These are phyloP conservation scores for Alternaria alternata DNA, from an alignment of 2,329 filamentous ascomycete species.

Conservation along the genomic window DNA sequence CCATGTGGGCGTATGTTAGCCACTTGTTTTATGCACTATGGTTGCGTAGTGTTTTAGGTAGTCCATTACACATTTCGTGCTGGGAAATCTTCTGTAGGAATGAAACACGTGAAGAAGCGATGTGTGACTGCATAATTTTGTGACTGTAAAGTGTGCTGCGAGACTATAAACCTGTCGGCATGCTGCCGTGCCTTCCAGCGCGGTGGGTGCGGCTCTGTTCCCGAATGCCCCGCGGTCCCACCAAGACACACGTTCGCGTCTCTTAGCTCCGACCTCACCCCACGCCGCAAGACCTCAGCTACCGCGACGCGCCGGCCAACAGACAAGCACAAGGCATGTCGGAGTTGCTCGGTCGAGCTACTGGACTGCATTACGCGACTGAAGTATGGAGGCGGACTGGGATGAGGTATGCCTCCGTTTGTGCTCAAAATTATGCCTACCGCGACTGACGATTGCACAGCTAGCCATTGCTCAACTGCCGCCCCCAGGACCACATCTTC, in stretches of 20 bases:
- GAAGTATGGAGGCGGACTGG: slow-evolving; percentile 62
- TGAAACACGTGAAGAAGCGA: neutral
- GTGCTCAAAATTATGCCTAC: slow-evolving; percentile 3
- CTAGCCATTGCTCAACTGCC: slow-evolving; percentile 84
- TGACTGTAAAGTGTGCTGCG: neutral
- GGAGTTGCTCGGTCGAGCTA: slow-evolving; percentile 21
- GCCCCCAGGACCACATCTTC: slow-evolving; percentile 71
- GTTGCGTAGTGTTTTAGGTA: neutral
- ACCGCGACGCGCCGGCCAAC: slow-evolving; percentile 29
- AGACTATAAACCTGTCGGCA: neutral
- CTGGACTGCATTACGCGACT: slow-evolving; percentile 33
- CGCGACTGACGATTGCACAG: slow-evolving; percentile 55
- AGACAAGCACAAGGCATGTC: slow-evolving; percentile 39
- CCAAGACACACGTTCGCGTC: slow-evolving; percentile 25
- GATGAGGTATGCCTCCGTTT: slow-evolving; percentile 52
- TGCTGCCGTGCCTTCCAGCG: neutral
- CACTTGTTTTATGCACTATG: neutral
- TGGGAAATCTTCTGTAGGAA: neutral
- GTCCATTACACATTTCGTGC: neutral
- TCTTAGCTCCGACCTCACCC: slow-evolving; percentile 33
- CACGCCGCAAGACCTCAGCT: slow-evolving; percentile 23
- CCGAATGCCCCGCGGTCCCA: slow-evolving; percentile 19
- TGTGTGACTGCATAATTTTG: neutral
- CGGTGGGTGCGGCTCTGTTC: slow-evolving; percentile 7
- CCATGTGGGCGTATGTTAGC: neutral